Base-by-base conservation (phyloP, 495 filamentous ascomycete species). In the Penicillium paxilli region DNA sequence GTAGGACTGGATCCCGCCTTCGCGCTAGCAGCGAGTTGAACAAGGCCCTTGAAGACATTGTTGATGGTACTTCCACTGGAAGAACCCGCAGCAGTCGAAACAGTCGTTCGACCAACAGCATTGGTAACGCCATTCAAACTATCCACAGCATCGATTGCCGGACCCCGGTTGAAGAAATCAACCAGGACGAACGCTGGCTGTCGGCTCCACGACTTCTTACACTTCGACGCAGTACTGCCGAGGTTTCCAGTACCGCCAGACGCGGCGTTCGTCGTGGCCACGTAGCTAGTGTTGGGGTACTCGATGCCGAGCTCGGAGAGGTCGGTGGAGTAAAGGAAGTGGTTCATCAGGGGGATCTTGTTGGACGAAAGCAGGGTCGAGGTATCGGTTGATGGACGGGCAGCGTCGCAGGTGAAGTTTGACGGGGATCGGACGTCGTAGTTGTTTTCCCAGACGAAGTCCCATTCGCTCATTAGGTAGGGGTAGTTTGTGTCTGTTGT, bases 381-480 rank as follows among this genome's bases (percentile, higher is more conserved):
- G 2, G 71, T 55, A 37, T 74, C 58, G 25, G 63, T 72, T 3
- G 62, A 47, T 14, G 89, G 89, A 1, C 89, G 81, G 52, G 91
- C 78, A 21, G 88, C 80, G 1, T 64, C 72, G 64, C 89, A 92
- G 46, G 75, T 72, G 52, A 88, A 90, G 65, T 89, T 89, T 1
- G 65, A 78, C 1, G 74, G 59, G 49, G 83, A 75, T 21, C 75
- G 76, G 10, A 86, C 85, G 52, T 90, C 87, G 71, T 87, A 93
- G 0, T 81, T 80, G 21, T 87, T 90, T 68, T 93, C 89, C 81
- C 87, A 92, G 67, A 91, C 72, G 63, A 86, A 87, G 40, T 71
- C 78, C 68, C 89, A 92, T 67, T 92, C 81, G 65, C 89, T 80
- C 48, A 90, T 74, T 6, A 92, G 81, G 74, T 89, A 91, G 0